phyloP scores from a whole-genome alignment of 2,329 filamentous ascomycete genomes.

The Cercospora berteroae region DNA sequence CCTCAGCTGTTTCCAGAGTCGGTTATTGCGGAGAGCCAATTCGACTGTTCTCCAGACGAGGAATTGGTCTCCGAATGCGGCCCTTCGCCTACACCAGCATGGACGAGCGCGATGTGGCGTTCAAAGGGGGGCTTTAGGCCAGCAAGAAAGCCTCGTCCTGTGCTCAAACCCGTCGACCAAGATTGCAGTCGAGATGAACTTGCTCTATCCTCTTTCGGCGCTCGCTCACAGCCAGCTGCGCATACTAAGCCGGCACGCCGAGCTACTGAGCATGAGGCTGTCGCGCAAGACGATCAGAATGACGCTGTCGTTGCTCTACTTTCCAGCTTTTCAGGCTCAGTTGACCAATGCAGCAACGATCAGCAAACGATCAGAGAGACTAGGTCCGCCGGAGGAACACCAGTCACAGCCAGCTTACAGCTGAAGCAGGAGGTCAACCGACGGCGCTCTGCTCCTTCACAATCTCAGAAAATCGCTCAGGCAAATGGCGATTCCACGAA shows the following conservation, averaged over 20 bases:
- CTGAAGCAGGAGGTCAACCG: background rate
- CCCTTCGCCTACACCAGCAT: slow-evolving; percentile 27
- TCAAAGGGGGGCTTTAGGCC: slow-evolving; percentile 21
- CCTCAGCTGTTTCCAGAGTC: slow-evolving; percentile 19
- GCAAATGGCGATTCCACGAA: background rate
- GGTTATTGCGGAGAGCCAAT: slow-evolving; percentile 20
- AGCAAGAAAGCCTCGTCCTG: slow-evolving; percentile 10
- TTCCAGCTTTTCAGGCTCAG: background rate
- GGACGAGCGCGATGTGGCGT: slow-evolving; percentile 29
- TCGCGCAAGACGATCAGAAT: background rate
- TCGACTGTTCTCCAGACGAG: background rate
- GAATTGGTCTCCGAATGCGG: slow-evolving; percentile 20
- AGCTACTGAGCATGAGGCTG: background rate
- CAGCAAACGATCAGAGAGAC: background rate
- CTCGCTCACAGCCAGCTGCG: slow-evolving; percentile 19
- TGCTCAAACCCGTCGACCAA: slow-evolving; percentile 22
- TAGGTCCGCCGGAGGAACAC: background rate
- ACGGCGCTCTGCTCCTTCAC: slow-evolving; percentile 20
- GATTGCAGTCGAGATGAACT: slow-evolving; percentile 29
- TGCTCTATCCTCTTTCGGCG: slow-evolving; percentile 22
- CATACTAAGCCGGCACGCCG: background rate
- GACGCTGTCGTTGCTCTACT: background rate
- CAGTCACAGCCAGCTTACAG: background rate
- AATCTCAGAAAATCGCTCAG: slow-evolving; percentile 13
- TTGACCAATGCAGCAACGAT: background rate